These are phyloP conservation scores for Penicillium sp. DNA, from an alignment of 2,329 filamentous ascomycete genomes.

Conservation along the genomic window DNA sequence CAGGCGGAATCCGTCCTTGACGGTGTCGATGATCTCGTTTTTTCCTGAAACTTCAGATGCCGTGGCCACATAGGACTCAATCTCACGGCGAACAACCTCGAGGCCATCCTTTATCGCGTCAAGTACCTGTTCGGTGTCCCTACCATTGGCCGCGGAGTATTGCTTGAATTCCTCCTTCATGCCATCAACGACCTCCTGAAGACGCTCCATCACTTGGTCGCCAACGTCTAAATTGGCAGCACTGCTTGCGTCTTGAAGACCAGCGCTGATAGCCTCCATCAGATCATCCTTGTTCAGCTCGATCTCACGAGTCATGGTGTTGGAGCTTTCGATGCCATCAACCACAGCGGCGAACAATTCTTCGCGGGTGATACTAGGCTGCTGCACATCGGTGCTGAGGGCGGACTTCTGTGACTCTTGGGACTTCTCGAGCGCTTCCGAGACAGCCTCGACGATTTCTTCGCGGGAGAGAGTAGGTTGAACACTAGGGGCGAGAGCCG, in stretches of 20 bases:
- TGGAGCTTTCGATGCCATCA: constrained; percentile 60
- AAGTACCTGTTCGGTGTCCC: constrained; percentile 85
- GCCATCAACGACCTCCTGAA: constrained; percentile 64
- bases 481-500: constrained; percentile 23
- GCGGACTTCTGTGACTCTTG: constrained; percentile 44
- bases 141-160: constrained; percentile 77
- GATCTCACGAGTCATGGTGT: constrained; percentile 63
- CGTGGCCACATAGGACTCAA: constrained; percentile 80
- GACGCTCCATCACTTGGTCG: constrained; percentile 64
- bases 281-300: constrained; percentile 60
- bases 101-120: constrained; percentile 88
- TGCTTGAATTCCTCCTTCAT: constrained; percentile 74
- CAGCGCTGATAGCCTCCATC: constrained; percentile 64
- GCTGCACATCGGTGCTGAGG: constrained; percentile 42
- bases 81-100: constrained; percentile 77
- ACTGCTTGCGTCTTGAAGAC: constrained; percentile 60
- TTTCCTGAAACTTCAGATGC: constrained; percentile 72
- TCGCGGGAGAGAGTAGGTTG: constrained; percentile 55
- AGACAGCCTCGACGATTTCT: constrained; percentile 47
- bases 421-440: constrained; percentile 29
- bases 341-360: constrained; percentile 64
- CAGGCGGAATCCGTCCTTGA: constrained; percentile 66
- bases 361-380: constrained; percentile 57
- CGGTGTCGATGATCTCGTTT: constrained; percentile 76
- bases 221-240: constrained; percentile 59